Conservation (phyloP, 2,329 filamentous ascomycete species). For the Lasiodiplodia sp. region DNA sequence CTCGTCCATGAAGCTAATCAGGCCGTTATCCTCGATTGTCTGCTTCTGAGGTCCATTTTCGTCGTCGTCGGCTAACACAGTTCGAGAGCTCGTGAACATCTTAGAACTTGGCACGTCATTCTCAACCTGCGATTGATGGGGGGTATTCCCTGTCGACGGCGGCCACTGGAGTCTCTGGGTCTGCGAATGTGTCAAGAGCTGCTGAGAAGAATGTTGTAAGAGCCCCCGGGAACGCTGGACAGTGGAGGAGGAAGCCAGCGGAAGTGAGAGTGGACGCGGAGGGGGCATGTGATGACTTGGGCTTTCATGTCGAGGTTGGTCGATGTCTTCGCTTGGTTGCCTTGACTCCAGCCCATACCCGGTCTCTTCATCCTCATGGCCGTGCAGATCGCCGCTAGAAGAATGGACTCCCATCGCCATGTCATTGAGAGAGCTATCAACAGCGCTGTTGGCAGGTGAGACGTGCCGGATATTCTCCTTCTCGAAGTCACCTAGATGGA, state of each 20-base stretch:
- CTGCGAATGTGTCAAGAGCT: background rate
- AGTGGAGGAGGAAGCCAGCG: no score
- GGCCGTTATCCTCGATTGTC: background rate
- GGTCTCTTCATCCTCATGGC: background rate
- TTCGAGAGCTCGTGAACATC: background rate
- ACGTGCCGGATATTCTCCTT: background rate
- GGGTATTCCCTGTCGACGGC: background rate
- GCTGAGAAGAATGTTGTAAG: background rate
- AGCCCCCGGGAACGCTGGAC: background rate
- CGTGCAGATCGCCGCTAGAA: background rate
- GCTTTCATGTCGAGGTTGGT: background rate
- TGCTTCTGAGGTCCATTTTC: background rate
- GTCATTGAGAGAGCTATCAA: background rate
- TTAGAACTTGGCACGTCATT: background rate
- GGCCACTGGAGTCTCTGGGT: background rate
- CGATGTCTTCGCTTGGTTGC: background rate
- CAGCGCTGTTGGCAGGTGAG: background rate
- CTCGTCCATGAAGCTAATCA: fast-evolving
- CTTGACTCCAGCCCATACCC: background rate
- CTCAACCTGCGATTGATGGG: background rate
- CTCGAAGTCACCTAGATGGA: background rate
- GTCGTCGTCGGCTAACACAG: background rate
- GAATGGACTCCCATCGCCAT: background rate
- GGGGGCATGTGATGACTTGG: background rate
- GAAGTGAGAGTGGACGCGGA: background rate